These are phyloP conservation scores for Daldinia vernicosa DNA, from an alignment of 495 filamentous ascomycete genomes.

Conservation along the genomic window DNA sequence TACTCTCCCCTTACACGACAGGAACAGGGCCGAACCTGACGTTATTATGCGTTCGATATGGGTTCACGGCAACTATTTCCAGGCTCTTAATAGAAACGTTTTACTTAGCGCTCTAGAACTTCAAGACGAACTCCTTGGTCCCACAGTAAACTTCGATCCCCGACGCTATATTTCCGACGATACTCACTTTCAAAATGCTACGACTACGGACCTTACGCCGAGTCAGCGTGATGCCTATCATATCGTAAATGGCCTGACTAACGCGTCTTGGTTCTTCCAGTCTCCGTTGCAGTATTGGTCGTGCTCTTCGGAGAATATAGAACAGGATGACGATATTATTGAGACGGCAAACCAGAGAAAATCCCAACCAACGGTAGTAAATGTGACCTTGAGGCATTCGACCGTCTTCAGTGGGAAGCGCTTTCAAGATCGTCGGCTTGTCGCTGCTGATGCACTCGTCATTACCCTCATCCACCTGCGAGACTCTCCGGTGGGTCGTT, in stretches of 20 bases:
- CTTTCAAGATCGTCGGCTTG: slow-evolving; percentile 66
- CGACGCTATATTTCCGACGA: slow-evolving; percentile 41
- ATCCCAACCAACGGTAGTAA: slow-evolving; percentile 64
- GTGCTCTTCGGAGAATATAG: slow-evolving; percentile 64
- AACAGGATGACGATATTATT: slow-evolving; percentile 65
- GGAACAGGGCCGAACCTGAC: slow-evolving; percentile 53
- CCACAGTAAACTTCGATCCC: slow-evolving; percentile 61
- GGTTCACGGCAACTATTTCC: slow-evolving; percentile 73
- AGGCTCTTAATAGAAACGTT: slow-evolving; percentile 68
- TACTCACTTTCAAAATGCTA: slow-evolving; percentile 34
- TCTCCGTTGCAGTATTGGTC: slow-evolving; percentile 80
- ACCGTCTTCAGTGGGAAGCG: slow-evolving; percentile 79
- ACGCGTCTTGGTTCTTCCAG: slow-evolving; percentile 71
- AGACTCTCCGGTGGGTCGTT: slow-evolving; percentile 62
- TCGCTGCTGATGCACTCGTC: slow-evolving; percentile 76
- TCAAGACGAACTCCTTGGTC: slow-evolving; percentile 67
- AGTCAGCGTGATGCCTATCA: slow-evolving; percentile 60
- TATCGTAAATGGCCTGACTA: slow-evolving; percentile 60
- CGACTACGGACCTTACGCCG: slow-evolving; percentile 45
- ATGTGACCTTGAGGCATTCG: slow-evolving; percentile 74
- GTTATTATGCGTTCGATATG: slow-evolving; percentile 67
- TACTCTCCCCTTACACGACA: slow-evolving; percentile 64
- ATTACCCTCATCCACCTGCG: slow-evolving; percentile 73
- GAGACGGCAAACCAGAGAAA: slow-evolving; percentile 69
- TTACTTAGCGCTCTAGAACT: slow-evolving; percentile 68